Evolutionary conservation across 2,329 filamentous ascomycete species (phyloP), one percentile per base, ranked within the genome.

Genomic region (Claviceps paspali): DNA sequence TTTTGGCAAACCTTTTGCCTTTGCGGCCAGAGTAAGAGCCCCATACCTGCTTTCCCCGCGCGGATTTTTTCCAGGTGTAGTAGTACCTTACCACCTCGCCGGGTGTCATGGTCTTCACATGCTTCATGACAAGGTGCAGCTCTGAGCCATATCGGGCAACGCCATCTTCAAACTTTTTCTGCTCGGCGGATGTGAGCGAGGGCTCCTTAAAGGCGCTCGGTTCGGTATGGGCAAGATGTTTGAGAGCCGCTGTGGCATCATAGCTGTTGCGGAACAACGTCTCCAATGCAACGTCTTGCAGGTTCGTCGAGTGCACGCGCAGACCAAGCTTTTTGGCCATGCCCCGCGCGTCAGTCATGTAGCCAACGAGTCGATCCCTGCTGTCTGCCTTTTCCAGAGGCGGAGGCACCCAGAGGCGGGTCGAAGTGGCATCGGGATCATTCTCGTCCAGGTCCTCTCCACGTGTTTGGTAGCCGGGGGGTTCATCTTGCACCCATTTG

Each of bases 1-100:
- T 80, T 52, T 79, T 82, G 29, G 77, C 76, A 52, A 92, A 84
- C 59, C 91, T 94, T 57, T 88, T 92, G 39, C 84, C 83, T 53
- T 92, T 93, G 32, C 88, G 76, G 9, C 83, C 85, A 35, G 83
- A 76, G 49, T 82, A 94, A 45, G 78, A 83, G 41, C 85, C 85
- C 87, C 91, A 95, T 17, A 98, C 77, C 48, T 91, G 77, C 52
- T 74, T 79, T 29, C 91, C 91, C 41, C 79, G 77, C 2, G 80
- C 71, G 0, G 85, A 85, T 60, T 96, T 96, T 63, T 98, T 98
- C 91, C 91, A 98, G 46, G 83, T 83, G 55, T 98, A 98, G 59
- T 96, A 98, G 53, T 82, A 92, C 3, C 91, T 82, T 19, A 93
- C 85, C 43, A 95, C 80, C 41, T 84, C 75, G 35, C 79, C 77